Evolutionary conservation across 805 yeast species (phyloP).

Genomic region (Nakazawaea pomicola): DNA sequence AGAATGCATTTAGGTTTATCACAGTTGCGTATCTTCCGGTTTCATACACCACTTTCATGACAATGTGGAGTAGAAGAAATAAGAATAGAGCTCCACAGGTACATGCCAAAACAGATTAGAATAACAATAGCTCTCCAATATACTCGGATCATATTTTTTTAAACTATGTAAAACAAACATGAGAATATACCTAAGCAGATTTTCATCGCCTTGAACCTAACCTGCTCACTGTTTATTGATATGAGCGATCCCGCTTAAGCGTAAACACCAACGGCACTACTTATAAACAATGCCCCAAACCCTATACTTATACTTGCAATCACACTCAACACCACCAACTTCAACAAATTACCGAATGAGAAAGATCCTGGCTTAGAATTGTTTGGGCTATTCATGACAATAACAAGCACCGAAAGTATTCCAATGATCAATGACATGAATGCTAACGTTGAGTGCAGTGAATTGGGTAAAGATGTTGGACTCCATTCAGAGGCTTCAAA

Average conservation of each 20-base stretch:
- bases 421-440: slow-evolving; percentile 13
- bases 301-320: slow-evolving; percentile 24
- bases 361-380: background rate
- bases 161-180: too few relatives aligned
- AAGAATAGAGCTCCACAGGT: background rate
- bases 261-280: slow-evolving; percentile 28
- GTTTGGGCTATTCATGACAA: slow-evolving; percentile 2
- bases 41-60: slow-evolving; percentile 20
- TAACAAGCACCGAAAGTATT: slow-evolving; percentile 11
- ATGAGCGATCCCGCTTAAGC: slow-evolving; percentile 16
- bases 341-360: slow-evolving; percentile 2
- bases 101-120: background rate
- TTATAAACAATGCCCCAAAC: slow-evolving; percentile 24
- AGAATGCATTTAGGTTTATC: slow-evolving; percentile 12
- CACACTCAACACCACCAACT: slow-evolving; percentile 14
- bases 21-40: slow-evolving; percentile 18
- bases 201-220: too few relatives aligned
- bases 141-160: too few relatives aligned
- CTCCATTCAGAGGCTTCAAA: slow-evolving; percentile 1
- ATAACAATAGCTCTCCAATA: too few relatives aligned
- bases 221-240: too few relatives aligned
- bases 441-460: slow-evolving; percentile 17
- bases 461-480: slow-evolving; percentile 9
- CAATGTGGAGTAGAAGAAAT: slow-evolving; percentile 6
- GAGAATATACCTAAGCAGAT: too few relatives aligned